Base-by-base conservation (phyloP, 805 yeast genomes). In the Candida yuanshanica region DNA sequence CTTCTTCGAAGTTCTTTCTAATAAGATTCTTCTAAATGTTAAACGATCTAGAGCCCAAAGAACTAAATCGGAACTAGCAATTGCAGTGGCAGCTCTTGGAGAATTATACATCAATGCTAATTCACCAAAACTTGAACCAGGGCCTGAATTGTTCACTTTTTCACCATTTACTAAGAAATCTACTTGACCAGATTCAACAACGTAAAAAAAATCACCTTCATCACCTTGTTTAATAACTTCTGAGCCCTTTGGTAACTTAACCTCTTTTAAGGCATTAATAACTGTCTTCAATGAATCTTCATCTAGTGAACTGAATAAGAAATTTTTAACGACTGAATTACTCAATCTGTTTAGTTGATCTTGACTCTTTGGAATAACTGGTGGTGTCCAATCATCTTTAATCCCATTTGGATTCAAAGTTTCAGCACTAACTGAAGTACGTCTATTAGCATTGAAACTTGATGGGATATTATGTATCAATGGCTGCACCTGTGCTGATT, bases 91-190 rank as follows among this genome's bases (percentile, higher is more conserved):
- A 7, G 98, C 98, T 65, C 99, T 81, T 47, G 97, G 97, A 16
- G 96, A 81, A 63, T 93, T 91, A 69, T 93, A 91, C 96, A 93
- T 89, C 54, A 93, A 74, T 4, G 99, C 99, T 56, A 93, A 74
- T 64, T 93, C 99, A 59, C 99, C 99, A 64, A 93, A 93, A 35
- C 91, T 81, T 5, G 95, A 78, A 7, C 98, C 97, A 31, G 87
- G 79, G 9, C 86, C 83, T n/a, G 86, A 74, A 1, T 83, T 69
- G 58, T 77, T 81, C 29, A 89, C 91, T 55, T 79, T 75, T 34
- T 73, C 60, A 18, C 60, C 65, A 59, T 87, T 77, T 24, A 84
- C 90, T 52, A 72, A 74, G 55, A 80, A 90, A 47, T 87, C 91
- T 42, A 93, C 96, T 2, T 72, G 64, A 42, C 99, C 99, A 7